Conservation (phyloP, 345 rosid genomes). For the Heritiera littoralis region DNA sequence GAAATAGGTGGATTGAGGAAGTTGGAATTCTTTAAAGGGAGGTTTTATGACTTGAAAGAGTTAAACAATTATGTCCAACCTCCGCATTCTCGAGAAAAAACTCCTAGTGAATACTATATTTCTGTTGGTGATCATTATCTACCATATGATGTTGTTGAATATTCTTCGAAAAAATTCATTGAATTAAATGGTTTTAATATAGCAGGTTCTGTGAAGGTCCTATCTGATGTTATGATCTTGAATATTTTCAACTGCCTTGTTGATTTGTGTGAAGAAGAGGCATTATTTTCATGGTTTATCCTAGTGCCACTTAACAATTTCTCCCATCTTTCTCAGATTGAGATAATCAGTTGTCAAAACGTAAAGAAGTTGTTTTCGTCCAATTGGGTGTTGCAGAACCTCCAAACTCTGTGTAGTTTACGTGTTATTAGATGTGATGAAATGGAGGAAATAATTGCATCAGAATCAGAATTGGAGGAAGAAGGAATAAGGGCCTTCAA, state of each 20-base stretch:
- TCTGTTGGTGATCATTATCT: neutral
- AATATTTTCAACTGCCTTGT: neutral
- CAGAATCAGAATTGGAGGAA: neutral
- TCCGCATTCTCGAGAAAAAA: neutral
- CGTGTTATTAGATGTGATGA: neutral
- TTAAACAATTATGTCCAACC: neutral
- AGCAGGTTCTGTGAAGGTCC: neutral
- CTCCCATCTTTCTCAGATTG: neutral
- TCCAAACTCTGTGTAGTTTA: conserved; percentile 23
- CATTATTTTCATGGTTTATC: neutral
- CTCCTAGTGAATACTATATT: neutral
- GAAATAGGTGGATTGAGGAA: no score
- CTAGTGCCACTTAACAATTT: neutral
- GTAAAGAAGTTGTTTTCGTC: no score
- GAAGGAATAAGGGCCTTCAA: neutral
- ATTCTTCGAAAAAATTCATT: neutral
- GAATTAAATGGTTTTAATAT: no score
- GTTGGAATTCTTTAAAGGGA: no score
- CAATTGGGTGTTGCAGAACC: conserved; percentile 9
- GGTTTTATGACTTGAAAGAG: no score
- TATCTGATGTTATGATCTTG: neutral
- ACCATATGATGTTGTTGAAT: neutral
- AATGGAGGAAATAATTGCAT: conserved; percentile 33
- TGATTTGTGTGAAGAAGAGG: neutral
- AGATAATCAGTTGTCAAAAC: no score